Percentiles rank a stretch among this genome's conserved stretches.
Evolutionary conservation across 1,284 basidiomycete species (phyloP).

Genomic region (Paramarasmius palmivorus): DNA sequence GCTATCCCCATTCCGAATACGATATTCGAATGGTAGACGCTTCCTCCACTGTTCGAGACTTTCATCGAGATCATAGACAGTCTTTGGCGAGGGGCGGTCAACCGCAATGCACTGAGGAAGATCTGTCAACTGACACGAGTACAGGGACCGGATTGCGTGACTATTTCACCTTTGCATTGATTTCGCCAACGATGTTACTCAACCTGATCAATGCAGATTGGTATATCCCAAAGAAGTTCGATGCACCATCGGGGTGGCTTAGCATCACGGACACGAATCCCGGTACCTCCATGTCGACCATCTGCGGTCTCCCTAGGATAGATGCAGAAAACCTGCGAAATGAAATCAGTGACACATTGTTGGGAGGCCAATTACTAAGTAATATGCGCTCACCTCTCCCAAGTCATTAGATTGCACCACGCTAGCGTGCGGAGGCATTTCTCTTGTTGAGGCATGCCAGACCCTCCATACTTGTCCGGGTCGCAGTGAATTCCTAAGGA

Average conservation of each 20-base stretch:
- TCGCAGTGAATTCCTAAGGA: slow-evolving; percentile 55
- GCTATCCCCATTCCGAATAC: slow-evolving; percentile 12
- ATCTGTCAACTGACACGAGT: slow-evolving; percentile 1
- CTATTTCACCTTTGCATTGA: slow-evolving; percentile 37
- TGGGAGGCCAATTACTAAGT: not conserved
- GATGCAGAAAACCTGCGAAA: slow-evolving; percentile 41
- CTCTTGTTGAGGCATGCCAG: slow-evolving; percentile 48
- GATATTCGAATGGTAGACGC: slow-evolving; percentile 37
- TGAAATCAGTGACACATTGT: not conserved
- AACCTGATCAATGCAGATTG: slow-evolving; percentile 39
- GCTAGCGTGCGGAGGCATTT: slow-evolving; percentile 41
- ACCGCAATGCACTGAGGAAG: slow-evolving; percentile 39
- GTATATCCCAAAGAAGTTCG: slow-evolving; percentile 35
- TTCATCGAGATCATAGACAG: slow-evolving; percentile 41
- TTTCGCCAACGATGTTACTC: slow-evolving; percentile 40
- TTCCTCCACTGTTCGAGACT: slow-evolving; percentile 44
- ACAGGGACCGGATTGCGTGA: not conserved
- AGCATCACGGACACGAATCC: slow-evolving; percentile 38
- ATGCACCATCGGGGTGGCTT: slow-evolving; percentile 34
- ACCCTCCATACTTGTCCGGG: slow-evolving; percentile 47
- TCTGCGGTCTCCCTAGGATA: slow-evolving; percentile 45
- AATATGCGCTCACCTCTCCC: slow-evolving; percentile 42
- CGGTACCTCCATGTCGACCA: slow-evolving; percentile 36
- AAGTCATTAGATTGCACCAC: slow-evolving; percentile 49
- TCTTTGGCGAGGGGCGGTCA: slow-evolving; percentile 32